Evolutionary conservation across 169 alveolate genomes (phyloP).

Genomic region (Cyclospora cayetanensis): DNA sequence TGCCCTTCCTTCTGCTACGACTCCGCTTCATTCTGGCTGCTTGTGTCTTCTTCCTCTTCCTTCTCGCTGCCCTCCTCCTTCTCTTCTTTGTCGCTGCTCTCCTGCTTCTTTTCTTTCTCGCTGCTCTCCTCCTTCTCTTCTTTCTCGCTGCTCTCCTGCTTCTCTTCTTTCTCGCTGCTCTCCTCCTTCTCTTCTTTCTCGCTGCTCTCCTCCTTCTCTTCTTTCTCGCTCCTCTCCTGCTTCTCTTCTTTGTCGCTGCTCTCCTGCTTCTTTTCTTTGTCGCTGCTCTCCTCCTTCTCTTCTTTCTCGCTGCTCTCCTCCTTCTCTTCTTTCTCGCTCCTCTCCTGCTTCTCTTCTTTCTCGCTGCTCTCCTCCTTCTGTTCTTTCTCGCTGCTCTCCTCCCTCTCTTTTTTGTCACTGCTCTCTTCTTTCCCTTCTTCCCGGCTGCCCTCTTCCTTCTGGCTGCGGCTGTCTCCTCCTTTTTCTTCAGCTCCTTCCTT

Average conservation of each 20-base stretch:
- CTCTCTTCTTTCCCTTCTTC: background rate
- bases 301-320: background rate
- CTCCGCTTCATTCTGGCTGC: background rate
- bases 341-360: background rate
- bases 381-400: background rate
- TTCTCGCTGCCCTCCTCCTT: background rate
- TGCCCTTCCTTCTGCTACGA: constrained; percentile 5
- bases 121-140: background rate
- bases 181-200: background rate
- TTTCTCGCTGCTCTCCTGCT: background rate
- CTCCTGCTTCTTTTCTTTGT: background rate
- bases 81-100: background rate
- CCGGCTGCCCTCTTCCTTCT: background rate
- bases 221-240: background rate
- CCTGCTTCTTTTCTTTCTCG: too few relatives aligned
- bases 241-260: background rate
- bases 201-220: background rate
- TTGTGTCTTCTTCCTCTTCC: background rate
- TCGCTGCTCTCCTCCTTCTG: background rate
- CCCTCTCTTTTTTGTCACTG: background rate
- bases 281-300: background rate
- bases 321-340: background rate
- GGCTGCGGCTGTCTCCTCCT: background rate
- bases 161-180: background rate
- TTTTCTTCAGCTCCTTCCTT: background rate